Evolutionary conservation across 2,329 filamentous ascomycete genomes (phyloP).

Genomic region (Cadophora gregata): DNA sequence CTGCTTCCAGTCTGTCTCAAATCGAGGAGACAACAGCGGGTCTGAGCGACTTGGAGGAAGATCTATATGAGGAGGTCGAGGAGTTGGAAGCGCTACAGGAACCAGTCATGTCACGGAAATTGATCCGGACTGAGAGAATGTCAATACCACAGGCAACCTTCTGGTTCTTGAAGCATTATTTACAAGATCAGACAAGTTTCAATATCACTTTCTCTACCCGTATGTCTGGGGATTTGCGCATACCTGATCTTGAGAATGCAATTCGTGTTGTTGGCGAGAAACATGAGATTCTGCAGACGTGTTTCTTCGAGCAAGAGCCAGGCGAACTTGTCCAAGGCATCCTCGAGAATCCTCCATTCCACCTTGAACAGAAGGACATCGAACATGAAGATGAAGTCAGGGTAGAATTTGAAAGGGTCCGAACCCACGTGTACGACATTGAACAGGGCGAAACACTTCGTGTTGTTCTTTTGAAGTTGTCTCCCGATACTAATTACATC

Average conservation of each 20-base stretch:
- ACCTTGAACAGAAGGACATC: not conserved
- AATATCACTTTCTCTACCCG: slow-evolving; percentile 34
- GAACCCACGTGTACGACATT: slow-evolving; percentile 3
- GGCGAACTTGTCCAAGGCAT: slow-evolving; percentile 23
- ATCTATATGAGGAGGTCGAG: slow-evolving; percentile 11
- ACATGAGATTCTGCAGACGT: slow-evolving; percentile 41
- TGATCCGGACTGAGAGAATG: slow-evolving; percentile 8
- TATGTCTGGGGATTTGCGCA: slow-evolving; percentile 32
- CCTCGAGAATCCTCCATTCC: not conserved
- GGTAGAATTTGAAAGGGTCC: not conserved
- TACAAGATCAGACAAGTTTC: slow-evolving; percentile 39
- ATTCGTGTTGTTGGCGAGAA: slow-evolving; percentile 29
- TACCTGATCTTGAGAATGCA: slow-evolving; percentile 32
- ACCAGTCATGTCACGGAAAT: not conserved
- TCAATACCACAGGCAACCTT: slow-evolving; percentile 29
- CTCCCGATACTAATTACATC: slow-evolving; percentile 45
- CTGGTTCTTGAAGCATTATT: slow-evolving; percentile 38
- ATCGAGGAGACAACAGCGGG: not conserved
- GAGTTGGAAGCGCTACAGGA: not conserved
- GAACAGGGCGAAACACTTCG: not conserved
- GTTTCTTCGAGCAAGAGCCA: slow-evolving; percentile 33
- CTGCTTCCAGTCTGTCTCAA: not conserved
- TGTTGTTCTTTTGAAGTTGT: not conserved
- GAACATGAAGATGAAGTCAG: not conserved
- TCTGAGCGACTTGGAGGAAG: slow-evolving; percentile 6